phyloP scores from a whole-genome alignment of 164 flowering plant species.

The Chloranthus sessilifolius region DNA sequence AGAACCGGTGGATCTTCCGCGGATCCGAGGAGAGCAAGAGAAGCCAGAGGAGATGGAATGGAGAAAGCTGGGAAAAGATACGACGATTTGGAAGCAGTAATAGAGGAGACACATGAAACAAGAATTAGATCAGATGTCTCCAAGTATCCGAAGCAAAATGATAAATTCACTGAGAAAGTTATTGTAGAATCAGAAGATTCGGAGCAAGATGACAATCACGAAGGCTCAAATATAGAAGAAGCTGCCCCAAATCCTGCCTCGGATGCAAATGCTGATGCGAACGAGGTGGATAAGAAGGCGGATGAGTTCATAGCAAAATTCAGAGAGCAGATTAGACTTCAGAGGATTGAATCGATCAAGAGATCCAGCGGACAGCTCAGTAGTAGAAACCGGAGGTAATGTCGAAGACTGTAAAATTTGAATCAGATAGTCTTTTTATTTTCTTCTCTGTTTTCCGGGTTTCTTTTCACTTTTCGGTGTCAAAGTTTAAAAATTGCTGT shows the following conservation, averaged over 20 bases:
- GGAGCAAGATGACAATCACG: constrained; percentile 22
- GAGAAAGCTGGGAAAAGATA: constrained; percentile 11
- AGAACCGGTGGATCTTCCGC: constrained; percentile 19
- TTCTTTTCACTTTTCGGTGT: background rate
- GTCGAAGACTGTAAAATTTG: background rate
- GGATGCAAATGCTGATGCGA: constrained; percentile 33
- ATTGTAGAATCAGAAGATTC: constrained; percentile 30
- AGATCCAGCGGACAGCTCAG: constrained; percentile 3
- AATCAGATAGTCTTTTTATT: background rate
- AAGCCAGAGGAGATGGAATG: constrained; percentile 10
- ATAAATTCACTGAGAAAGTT: constrained; percentile 22
- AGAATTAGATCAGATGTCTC: constrained; percentile 3
- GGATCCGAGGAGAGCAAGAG: constrained; percentile 4
- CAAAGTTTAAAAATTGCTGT: background rate
- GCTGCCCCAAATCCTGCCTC: constrained; percentile 5
- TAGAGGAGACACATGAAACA: constrained; percentile 2
- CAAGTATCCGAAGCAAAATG: constrained; percentile 12
- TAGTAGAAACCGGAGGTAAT: background rate
- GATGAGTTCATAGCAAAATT: constrained; percentile 93
- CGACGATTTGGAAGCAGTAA: constrained; percentile 15
- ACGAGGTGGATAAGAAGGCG: constrained; percentile 79
- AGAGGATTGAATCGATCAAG: constrained; percentile 54
- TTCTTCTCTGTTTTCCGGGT: background rate
- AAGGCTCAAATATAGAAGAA: constrained; percentile 14
- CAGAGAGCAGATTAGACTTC: constrained; percentile 93